Conservation (phyloP, 345 rosid genomes). For the Trapa bicornis region DNA sequence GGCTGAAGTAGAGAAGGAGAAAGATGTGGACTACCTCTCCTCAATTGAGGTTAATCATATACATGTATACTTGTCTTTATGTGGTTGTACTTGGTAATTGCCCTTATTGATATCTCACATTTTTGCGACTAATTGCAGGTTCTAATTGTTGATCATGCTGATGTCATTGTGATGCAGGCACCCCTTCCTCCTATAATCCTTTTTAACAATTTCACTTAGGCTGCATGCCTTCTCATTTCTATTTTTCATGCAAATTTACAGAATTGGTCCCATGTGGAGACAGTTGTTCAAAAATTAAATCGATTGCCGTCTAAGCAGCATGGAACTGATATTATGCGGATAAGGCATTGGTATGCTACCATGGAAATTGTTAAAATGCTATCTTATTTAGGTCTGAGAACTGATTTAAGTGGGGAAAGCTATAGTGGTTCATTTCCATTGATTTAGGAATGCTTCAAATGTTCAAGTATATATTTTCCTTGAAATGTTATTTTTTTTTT, state of each 20-base stretch:
- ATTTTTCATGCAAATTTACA: conserved; percentile 21
- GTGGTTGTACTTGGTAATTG: neutral
- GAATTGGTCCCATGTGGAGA: conserved; percentile 67
- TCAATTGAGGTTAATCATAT: conserved; percentile 66
- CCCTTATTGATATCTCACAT: neutral
- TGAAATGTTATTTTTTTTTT: neutral
- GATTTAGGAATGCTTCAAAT: neutral
- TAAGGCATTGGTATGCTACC: conserved; percentile 54
- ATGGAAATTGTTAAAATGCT: neutral
- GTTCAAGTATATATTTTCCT: neutral
- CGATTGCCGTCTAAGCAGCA: conserved; percentile 62
- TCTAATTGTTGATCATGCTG: conserved; percentile 85
- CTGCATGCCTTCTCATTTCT: neutral
- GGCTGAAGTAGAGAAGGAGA: conserved; percentile 51
- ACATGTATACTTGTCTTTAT: neutral
- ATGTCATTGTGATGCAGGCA: conserved; percentile 89
- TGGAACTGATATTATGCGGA: conserved; percentile 82
- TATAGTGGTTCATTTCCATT: neutral
- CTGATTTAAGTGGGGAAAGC: neutral
- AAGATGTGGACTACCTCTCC: conserved; percentile 73
- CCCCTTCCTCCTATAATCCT: neutral
- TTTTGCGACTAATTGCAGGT: conserved; percentile 35
- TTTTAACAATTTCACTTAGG: neutral
- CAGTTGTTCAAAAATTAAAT: conserved; percentile 58
- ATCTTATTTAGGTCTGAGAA: neutral